Percentiles rank a stretch among this genome's conserved stretches.
phyloP scores from a whole-genome alignment of 768 basidiomycete species.

The Mycena filopes region DNA sequence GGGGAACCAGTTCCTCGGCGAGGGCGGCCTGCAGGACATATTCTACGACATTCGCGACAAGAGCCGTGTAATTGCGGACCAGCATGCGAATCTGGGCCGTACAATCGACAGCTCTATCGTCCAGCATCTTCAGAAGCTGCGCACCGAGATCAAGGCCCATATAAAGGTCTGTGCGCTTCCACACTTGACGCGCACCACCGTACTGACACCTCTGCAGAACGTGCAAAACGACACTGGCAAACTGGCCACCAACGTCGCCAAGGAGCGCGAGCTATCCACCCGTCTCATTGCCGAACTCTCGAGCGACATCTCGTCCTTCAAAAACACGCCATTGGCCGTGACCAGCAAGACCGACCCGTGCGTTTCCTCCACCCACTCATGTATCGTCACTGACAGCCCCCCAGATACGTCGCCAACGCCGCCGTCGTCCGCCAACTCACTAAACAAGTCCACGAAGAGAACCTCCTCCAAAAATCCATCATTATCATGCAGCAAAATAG shows the following conservation, averaged over 20 bases:
- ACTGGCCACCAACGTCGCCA: slow-evolving; percentile 89
- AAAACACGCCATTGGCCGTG: slow-evolving; percentile 93
- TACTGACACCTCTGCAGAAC: slow-evolving; percentile 57
- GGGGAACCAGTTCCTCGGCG: slow-evolving; percentile 98
- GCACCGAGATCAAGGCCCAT: slow-evolving; percentile 96
- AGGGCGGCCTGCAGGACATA: slow-evolving; percentile 78
- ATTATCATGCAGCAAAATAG: slow-evolving; percentile 99
- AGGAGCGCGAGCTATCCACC: slow-evolving; percentile 90
- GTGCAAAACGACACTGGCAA: slow-evolving; percentile 95
- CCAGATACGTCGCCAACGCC: slow-evolving; percentile 74
- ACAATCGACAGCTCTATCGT: slow-evolving; percentile 98
- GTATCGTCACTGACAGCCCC: background rate
- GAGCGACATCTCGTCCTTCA: slow-evolving; percentile 87
- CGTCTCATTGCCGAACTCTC: slow-evolving; percentile 89
- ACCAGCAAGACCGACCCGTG: slow-evolving; percentile 84
- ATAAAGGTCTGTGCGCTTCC: slow-evolving; percentile 81
- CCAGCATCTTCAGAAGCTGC: slow-evolving; percentile 96
- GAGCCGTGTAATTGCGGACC: slow-evolving; percentile 92
- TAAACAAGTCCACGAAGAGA: slow-evolving; percentile 92
- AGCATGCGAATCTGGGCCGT: slow-evolving; percentile 94
- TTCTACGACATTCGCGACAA: slow-evolving; percentile 79
- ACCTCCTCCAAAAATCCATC: slow-evolving; percentile 95
- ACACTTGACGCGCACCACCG: background rate
- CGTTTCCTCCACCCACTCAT: slow-evolving; percentile 62
- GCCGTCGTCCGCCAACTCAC: slow-evolving; percentile 83